Conservation (phyloP, 2,329 filamentous ascomycete species). For the Penicillium hesseltinei region DNA sequence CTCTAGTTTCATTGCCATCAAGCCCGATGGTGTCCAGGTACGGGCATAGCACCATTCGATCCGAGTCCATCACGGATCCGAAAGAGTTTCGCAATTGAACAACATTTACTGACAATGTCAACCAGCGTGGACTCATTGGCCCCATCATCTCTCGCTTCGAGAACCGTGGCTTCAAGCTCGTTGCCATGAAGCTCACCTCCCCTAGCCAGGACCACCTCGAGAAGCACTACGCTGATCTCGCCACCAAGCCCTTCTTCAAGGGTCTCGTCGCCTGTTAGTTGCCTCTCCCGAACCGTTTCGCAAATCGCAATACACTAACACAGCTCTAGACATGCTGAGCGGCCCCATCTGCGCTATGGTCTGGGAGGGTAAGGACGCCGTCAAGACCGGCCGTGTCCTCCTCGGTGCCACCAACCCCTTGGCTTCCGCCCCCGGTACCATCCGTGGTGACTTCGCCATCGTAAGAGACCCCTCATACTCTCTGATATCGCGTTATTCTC, state of each 20-base stretch:
- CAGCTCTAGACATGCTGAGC: constrained; percentile 78
- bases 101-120: constrained; percentile 25
- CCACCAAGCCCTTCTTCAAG: constrained; percentile 93
- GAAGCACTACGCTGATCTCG: constrained; percentile 94
- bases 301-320: constrained; percentile 17
- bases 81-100: constrained; percentile 11
- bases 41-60: constrained; percentile 14
- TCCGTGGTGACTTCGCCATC: constrained; percentile 90
- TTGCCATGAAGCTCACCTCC: constrained; percentile 90
- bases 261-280: constrained; percentile 84
- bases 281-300: constrained; percentile 2
- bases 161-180: constrained; percentile 98
- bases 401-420: constrained; percentile 99
- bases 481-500: background rate
- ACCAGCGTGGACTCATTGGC: constrained; percentile 90
- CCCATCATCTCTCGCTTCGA: constrained; percentile 98
- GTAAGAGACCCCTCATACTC: constrained; percentile 39
- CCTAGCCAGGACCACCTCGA: constrained; percentile 94
- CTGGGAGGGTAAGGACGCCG: constrained; percentile 97
- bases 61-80: background rate
- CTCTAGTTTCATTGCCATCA: constrained; percentile 97
- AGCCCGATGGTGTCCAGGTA: constrained; percentile 99
- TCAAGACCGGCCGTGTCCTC: constrained; percentile 95
- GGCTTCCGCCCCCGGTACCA: constrained; percentile 91
- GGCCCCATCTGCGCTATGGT: constrained; percentile 99